Percentiles rank a stretch among this genome's conserved stretches.
Evolutionary conservation across 768 basidiomycete species (phyloP).

Genomic region (Xerocomellus dryophilus): DNA sequence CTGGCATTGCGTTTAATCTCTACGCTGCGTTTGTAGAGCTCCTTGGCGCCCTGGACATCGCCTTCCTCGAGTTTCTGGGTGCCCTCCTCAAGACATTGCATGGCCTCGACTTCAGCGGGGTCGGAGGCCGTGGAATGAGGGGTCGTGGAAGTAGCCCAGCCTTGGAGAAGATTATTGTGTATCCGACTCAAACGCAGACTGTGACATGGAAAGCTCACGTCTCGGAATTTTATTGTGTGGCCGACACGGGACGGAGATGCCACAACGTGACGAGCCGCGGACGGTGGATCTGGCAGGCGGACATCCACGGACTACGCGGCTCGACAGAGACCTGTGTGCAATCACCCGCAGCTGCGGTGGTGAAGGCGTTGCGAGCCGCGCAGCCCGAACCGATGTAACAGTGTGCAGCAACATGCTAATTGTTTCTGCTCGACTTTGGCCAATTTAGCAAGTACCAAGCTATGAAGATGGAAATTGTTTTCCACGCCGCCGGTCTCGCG

Average conservation of each 20-base stretch:
- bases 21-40: slow-evolving; percentile 72
- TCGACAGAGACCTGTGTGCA: slow-evolving; percentile 21
- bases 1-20: slow-evolving; percentile 79
- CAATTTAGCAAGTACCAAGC: slow-evolving; percentile 10
- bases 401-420: slow-evolving; percentile 26
- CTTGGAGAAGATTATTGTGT: slow-evolving; percentile 27
- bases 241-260: slow-evolving; percentile 5
- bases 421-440: slow-evolving; percentile 25
- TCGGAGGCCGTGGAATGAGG: slow-evolving; percentile 79
- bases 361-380: slow-evolving; percentile 25
- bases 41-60: slow-evolving; percentile 75
- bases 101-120: slow-evolving; percentile 77
- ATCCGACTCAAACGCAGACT: slow-evolving; percentile 1
- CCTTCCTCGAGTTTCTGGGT: slow-evolving; percentile 84
- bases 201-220: slow-evolving; percentile 28
- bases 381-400: slow-evolving; percentile 15
- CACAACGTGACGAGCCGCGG: slow-evolving; percentile 7
- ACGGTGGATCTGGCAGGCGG: slow-evolving; percentile 17
- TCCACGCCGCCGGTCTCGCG: slow-evolving; percentile 23
- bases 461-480: slow-evolving; percentile 12
- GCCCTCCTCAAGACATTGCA: slow-evolving; percentile 77
- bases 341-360: slow-evolving; percentile 23
- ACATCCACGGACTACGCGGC: slow-evolving; percentile 21
- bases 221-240: slow-evolving; percentile 13
- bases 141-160: slow-evolving; percentile 79